phyloP scores from a whole-genome alignment of 1,284 basidiomycete species.

The Marasmius oreades region DNA sequence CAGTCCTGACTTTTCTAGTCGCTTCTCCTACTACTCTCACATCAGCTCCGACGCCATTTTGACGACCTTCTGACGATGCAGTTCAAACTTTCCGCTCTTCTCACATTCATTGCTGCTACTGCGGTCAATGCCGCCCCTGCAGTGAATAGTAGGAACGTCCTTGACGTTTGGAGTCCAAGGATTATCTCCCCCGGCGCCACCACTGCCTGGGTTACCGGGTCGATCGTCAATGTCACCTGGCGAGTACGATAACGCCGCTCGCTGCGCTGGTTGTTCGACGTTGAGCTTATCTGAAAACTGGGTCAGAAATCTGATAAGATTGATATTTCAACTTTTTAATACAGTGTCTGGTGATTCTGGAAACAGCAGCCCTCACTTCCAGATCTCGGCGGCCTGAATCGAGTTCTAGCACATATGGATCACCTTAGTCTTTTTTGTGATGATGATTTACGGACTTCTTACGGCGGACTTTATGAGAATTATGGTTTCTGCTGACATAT shows the following conservation, averaged over 20 bases:
- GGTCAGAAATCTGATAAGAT: background rate
- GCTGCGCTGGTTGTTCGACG: no score
- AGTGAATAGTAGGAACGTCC: background rate
- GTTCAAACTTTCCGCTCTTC: slow-evolving; percentile 1
- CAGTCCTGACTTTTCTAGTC: background rate
- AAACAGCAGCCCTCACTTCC: slow-evolving; percentile 6
- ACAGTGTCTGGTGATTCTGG: slow-evolving; percentile 12
- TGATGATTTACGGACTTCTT: no score
- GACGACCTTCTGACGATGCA: no score
- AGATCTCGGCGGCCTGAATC: background rate
- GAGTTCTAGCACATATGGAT: no score
- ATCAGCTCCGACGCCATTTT: background rate
- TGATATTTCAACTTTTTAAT: background rate
- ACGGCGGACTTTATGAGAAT: no score
- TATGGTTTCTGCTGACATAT: no score
- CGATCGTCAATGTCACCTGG: slow-evolving; percentile 11
- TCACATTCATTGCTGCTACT: background rate
- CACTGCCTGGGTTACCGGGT: slow-evolving; percentile 11
- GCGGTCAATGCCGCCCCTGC: background rate
- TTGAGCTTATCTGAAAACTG: background rate
- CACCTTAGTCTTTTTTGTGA: no score
- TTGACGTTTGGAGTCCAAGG: slow-evolving; percentile 8
- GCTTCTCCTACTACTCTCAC: background rate
- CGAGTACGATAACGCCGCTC: background rate
- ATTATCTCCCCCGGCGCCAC: slow-evolving; percentile 9